Base-by-base conservation (phyloP, 805 yeast species). In the Spathaspora passalidarum region DNA sequence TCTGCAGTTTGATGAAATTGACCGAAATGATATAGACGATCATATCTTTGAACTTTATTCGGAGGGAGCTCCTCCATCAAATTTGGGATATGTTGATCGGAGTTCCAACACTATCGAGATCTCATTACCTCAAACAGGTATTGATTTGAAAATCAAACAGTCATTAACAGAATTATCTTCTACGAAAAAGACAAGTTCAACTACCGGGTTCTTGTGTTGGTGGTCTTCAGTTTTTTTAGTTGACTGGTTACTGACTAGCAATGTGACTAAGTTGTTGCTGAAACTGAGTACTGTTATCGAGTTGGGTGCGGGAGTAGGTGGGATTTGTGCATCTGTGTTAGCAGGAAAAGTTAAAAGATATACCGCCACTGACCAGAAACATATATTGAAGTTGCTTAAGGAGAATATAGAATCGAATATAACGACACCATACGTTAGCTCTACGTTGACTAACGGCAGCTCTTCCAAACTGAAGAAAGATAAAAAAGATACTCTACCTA, bases 141-240 rank as follows among this genome's bases (percentile, higher is more conserved):
- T 57, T 10, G 72, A 66, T 23, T 47, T 72, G 20, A 45, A 42
- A 14, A 61, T 72, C 7, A 46, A 54, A 11, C 76, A 72, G 48
- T 67, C 73, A 11, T 52, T 67, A 8, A 51, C 69, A 5, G 59
- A 60, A 10, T 56, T 68, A 21, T 56, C 68, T 9, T 68, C 73
- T 2, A 58, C 62, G 20, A 54, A 57, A 0, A 57, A 66, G 21
- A 35, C 62, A 13, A 68, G 76, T 16, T 75, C 84, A 4, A 53
- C 59, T 1, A 82, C 88, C 0, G 90, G 90, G 10, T 84, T 78
- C 49, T 75, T 83, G 3, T 65, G 82, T 34, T 84, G 90, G 90
- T 65, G 66, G 36, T 66, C 80, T 1, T 69, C 81, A 1, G 69
- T 73, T 2, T 56, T 66, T 2, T 63, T 84, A 34, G 71, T 72